phyloP scores from a whole-genome alignment of 345 rosid species.

The Bruguiera parviflora region DNA sequence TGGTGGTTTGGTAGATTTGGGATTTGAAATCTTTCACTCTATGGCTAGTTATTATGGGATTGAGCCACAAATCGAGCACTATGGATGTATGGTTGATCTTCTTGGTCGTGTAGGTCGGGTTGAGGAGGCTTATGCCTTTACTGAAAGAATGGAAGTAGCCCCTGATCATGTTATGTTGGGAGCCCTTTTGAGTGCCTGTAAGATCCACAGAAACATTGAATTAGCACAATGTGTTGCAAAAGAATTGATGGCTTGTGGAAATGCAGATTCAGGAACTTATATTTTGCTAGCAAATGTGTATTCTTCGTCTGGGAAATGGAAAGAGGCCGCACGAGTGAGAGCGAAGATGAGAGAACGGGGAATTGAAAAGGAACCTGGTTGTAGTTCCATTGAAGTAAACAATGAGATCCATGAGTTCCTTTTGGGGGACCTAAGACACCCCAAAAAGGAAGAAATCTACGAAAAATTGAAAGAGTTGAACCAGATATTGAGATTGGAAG shows the following conservation, averaged over 20 bases:
- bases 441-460: slow-evolving; percentile 49
- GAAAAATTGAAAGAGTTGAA: slow-evolving; percentile 49
- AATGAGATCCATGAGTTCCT: slow-evolving; percentile 55
- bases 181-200: slow-evolving; percentile 61
- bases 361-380: slow-evolving; percentile 60
- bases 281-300: slow-evolving; percentile 48
- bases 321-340: slow-evolving; percentile 47
- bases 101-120: slow-evolving; percentile 50
- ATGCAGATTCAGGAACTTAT: slow-evolving; percentile 52
- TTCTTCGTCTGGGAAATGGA: slow-evolving; percentile 57
- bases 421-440: slow-evolving; percentile 50
- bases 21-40: slow-evolving; percentile 47
- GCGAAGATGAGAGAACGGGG: slow-evolving; percentile 53
- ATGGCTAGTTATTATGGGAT: slow-evolving; percentile 45
- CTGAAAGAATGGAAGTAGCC: slow-evolving; percentile 36
- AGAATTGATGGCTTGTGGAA: slow-evolving; percentile 33
- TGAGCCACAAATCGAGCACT: slow-evolving; percentile 58
- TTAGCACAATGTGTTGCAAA: slow-evolving; percentile 47
- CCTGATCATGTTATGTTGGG: slow-evolving; percentile 63
- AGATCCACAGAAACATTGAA: slow-evolving; percentile 48
- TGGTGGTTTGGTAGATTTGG: slow-evolving; percentile 54
- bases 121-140: slow-evolving; percentile 46
- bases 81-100: slow-evolving; percentile 63
- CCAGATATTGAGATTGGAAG: slow-evolving; percentile 29
- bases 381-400: slow-evolving; percentile 57